phyloP scores from a whole-genome alignment of 345 rosid species.

The Carallia pectinifolia region DNA sequence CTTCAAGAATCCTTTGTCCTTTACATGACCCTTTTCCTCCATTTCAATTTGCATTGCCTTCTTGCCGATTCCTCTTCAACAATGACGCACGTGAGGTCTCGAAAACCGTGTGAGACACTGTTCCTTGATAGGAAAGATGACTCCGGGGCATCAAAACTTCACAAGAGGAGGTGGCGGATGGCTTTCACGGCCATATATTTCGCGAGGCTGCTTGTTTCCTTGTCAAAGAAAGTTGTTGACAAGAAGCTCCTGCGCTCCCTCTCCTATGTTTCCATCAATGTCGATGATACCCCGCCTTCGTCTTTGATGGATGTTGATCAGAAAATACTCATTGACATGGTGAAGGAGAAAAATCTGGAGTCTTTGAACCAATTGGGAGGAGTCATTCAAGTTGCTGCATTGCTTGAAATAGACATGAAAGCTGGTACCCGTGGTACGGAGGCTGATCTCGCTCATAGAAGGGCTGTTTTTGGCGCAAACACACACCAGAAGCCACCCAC shows the following conservation, averaged over 20 bases:
- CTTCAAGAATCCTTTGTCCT: too few relatives aligned
- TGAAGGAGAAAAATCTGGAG: constrained; percentile 20
- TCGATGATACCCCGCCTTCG: not conserved
- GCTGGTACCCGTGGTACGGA: constrained; percentile 16
- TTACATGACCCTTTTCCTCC: too few relatives aligned
- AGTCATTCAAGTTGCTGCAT: constrained; percentile 13
- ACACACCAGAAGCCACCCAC: constrained; percentile 5
- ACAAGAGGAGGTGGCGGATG: constrained; percentile 20
- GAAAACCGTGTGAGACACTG: not conserved
- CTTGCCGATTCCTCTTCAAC: not conserved
- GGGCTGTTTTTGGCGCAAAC: constrained; percentile 18
- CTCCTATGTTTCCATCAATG: constrained; percentile 24
- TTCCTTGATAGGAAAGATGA: constrained; percentile 12
- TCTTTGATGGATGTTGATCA: constrained; percentile 14
- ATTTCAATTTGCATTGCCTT: too few relatives aligned
- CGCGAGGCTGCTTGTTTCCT: constrained; percentile 36
- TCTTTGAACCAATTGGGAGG: constrained; percentile 26
- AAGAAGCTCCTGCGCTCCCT: constrained; percentile 15
- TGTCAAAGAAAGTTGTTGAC: constrained; percentile 21
- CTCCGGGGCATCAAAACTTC: not conserved
- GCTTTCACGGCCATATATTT: constrained; percentile 28
- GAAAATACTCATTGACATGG: constrained; percentile 16
- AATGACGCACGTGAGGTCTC: not conserved
- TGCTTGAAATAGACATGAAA: constrained; percentile 21
- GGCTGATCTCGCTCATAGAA: constrained; percentile 24